Percentiles rank a stretch among this genome's conserved stretches.
Conservation (phyloP, 371 early-diverging fungal genomes). For the Mucor indicus region DNA sequence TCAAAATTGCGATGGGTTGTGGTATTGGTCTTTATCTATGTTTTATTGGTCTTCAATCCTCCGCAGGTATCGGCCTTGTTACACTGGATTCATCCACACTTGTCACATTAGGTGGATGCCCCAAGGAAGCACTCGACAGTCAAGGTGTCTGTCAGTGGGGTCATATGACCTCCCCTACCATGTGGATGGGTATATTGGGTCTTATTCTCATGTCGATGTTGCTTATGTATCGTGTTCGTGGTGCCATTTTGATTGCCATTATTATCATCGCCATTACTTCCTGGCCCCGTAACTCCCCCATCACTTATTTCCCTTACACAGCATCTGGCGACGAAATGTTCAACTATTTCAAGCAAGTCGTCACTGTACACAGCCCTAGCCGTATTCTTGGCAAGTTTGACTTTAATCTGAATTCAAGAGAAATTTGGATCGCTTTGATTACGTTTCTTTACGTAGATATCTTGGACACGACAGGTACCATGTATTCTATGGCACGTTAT, state of each 20-base stretch:
- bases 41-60: constrained; percentile 73
- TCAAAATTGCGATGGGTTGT: constrained; percentile 72
- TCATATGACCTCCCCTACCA: constrained; percentile 67
- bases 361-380: constrained; percentile 62
- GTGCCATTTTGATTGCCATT: constrained; percentile 71
- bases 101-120: constrained; percentile 67
- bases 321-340: constrained; percentile 58
- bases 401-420: constrained; percentile 57
- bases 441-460: constrained; percentile 82
- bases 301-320: constrained; percentile 77
- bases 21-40: constrained; percentile 78
- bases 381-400: constrained; percentile 57
- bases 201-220: constrained; percentile 67
- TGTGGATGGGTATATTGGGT: constrained; percentile 68
- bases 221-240: constrained; percentile 65
- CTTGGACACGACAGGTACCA: constrained; percentile 74
- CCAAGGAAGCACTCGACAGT: constrained; percentile 47
- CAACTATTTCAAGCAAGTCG: constrained; percentile 71
- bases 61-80: constrained; percentile 77
- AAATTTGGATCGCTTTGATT: constrained; percentile 78
- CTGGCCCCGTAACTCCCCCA: constrained; percentile 59
- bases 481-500: constrained; percentile 79
- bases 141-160: constrained; percentile 51
- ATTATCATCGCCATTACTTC: constrained; percentile 65
- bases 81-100: constrained; percentile 58